Conservation (phyloP, 2,329 filamentous ascomycete species). For the Aspergillus transmontanensis region DNA sequence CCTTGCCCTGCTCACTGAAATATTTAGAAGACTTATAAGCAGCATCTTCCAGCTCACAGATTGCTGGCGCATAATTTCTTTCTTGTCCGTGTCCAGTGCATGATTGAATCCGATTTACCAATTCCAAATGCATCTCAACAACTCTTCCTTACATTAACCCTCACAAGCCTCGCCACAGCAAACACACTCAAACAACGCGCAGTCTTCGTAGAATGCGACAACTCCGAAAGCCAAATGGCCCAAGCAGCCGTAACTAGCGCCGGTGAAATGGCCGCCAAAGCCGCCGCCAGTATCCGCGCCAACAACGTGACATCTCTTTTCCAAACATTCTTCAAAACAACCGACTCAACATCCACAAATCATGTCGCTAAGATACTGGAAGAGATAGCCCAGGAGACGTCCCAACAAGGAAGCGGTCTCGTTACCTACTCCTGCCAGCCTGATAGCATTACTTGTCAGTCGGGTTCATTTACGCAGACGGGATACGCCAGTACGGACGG, state of each 20-base stretch:
- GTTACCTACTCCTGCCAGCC: conserved; percentile 2
- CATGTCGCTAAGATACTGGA: not conserved
- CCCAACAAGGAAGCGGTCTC: not conserved
- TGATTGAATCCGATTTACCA: rapidly evolving
- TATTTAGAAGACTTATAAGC: not conserved
- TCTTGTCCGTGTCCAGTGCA: too few relatives aligned
- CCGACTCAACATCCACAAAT: not conserved
- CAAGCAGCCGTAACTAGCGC: not conserved
- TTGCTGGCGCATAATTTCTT: too few relatives aligned
- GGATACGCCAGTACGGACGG: conserved; percentile 2
- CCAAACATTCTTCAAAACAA: not conserved
- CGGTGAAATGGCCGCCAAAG: conserved; percentile 4
- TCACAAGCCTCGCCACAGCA: not conserved
- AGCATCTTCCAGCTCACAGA: not conserved
- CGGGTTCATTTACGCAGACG: not conserved
- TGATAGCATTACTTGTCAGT: not conserved
- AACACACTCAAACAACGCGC: not conserved
- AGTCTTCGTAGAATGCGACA: not conserved
- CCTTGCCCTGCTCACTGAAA: not conserved
- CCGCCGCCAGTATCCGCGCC: not conserved
- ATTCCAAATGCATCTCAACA: not conserved
- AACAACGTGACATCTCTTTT: not conserved
- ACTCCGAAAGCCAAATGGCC: not conserved
- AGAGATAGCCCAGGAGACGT: not conserved
- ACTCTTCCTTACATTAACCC: not conserved